Evolutionary conservation across 768 basidiomycete genomes (phyloP).

Genomic region (Scleroderma citrinum): DNA sequence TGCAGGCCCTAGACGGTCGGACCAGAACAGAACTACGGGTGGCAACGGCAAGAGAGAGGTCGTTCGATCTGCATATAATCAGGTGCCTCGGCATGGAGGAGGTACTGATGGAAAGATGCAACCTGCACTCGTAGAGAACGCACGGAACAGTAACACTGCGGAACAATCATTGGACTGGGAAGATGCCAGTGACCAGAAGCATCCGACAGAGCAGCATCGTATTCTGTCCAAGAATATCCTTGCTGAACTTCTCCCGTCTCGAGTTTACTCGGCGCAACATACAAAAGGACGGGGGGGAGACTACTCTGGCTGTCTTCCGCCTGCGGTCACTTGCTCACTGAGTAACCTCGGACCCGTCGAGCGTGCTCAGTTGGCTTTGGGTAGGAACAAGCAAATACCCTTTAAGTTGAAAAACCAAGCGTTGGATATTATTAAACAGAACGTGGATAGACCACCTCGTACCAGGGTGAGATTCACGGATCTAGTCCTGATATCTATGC

Average conservation of each 20-base stretch:
- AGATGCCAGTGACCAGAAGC: neutral
- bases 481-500: neutral
- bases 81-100: neutral
- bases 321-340: constrained; percentile 19
- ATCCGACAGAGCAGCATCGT: neutral
- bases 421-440: constrained; percentile 32
- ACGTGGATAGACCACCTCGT: constrained; percentile 5
- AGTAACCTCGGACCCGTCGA: constrained; percentile 36
- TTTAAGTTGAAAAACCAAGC: constrained; percentile 35
- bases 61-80: neutral
- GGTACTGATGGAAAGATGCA: neutral
- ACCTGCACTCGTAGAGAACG: neutral
- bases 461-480: constrained; percentile 10
- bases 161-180: constrained; percentile 15
- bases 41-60: neutral
- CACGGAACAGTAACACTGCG: neutral
- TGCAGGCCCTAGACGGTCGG: neutral
- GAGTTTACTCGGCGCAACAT: neutral
- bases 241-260: constrained; percentile 12
- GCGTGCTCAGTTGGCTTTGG: constrained; percentile 39
- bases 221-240: constrained; percentile 20
- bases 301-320: constrained; percentile 43
- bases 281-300: constrained; percentile 38
- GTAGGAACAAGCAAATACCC: constrained; percentile 37
- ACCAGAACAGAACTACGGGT: neutral